Base-by-base conservation (phyloP, 768 basidiomycete genomes). In the Punctularia strigosozonata region DNA sequence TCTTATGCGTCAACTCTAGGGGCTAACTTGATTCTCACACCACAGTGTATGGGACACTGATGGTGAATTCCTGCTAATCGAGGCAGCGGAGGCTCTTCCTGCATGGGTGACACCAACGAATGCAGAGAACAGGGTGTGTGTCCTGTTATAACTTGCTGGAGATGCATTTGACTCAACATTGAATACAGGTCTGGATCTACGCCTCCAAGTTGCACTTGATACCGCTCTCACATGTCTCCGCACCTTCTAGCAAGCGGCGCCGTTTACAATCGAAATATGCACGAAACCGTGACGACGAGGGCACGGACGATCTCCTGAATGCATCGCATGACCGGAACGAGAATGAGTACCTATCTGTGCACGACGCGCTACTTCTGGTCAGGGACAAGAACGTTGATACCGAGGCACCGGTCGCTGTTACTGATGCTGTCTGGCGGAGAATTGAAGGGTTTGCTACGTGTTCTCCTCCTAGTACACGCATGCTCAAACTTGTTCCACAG, bases 21-120 rank as follows among this genome's bases (percentile, higher is more conserved):
- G 33, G 33, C 33, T 34, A 13, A 25, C n/a, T n/a, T n/a, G n/a
- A n/a, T n/a, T n/a, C n/a, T n/a, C n/a, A n/a, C n/a, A n/a, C n/a
- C 25, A 25, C 47, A 83, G 81, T 47, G 71, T 82, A 10, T 78
- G 73, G 43, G 95, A 99, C 62, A 81, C 83, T 4, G 94, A 97
- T 57, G 95, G 95, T 20, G 88, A 98, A 50, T 97, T 98, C 53
- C 61, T 98, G 32, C 69, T 99, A 40, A 98, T 98, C 43, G 95
- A 99, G 61, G 94, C 90, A 3, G 95, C 95, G 17, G 84, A 95
- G 37, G 71, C 65, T 21, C 63, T 99, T 12, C 94, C 94, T 13
- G 61, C 67, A 4, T 98, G 94, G 95, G 79, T 95, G 33, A 83
- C 80, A 21, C 95, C 94, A 12, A 68, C 78, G 24, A 97, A 94